Percentiles rank a stretch among this genome's conserved stretches.
These are phyloP conservation scores for Chlorella sp. DNA, from an alignment of 139 green algal species.

Conservation along the genomic window DNA sequence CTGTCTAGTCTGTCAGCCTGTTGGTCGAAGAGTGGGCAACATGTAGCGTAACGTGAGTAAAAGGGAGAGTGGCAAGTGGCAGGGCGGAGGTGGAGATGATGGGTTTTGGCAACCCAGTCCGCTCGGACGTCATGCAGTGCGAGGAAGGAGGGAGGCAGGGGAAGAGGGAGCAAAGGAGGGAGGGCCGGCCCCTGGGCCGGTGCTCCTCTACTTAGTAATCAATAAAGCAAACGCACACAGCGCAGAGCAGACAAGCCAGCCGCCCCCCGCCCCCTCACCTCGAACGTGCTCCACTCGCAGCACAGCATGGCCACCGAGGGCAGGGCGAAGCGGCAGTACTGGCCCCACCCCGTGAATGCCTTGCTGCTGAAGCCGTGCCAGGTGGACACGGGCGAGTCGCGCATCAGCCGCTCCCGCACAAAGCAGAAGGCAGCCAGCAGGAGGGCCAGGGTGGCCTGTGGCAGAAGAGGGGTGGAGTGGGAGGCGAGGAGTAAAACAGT, in stretches of 20 bases:
- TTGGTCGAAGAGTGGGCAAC: too few relatives aligned
- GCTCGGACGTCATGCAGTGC: too few relatives aligned
- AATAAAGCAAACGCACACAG: not conserved
- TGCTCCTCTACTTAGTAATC: too few relatives aligned
- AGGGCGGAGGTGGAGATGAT: too few relatives aligned
- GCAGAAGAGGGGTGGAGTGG: too few relatives aligned
- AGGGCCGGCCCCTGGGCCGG: too few relatives aligned
- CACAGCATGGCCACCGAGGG: slow-evolving; percentile 42
- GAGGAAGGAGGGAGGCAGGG: too few relatives aligned
- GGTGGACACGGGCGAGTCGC: slow-evolving; percentile 63
- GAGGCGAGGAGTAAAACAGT: too few relatives aligned
- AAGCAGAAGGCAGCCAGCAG: slow-evolving; percentile 60
- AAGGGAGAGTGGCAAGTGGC: too few relatives aligned
- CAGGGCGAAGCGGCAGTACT: slow-evolving; percentile 61
- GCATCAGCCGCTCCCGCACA: slow-evolving; percentile 51
- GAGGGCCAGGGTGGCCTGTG: slow-evolving; percentile 55
- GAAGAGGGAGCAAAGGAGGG: too few relatives aligned
- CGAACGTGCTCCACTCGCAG: slow-evolving; percentile 53
- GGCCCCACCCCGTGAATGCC: slow-evolving; percentile 58
- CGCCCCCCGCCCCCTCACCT: not conserved
- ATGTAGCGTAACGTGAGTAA: too few relatives aligned
- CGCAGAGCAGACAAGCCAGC: not conserved
- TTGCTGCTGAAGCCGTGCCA: slow-evolving; percentile 58
- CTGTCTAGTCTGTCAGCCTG: not conserved
- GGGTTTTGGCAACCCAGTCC: too few relatives aligned